phyloP scores from a whole-genome alignment of 1,284 basidiomycete species.

The Heliocybe sulcata region DNA sequence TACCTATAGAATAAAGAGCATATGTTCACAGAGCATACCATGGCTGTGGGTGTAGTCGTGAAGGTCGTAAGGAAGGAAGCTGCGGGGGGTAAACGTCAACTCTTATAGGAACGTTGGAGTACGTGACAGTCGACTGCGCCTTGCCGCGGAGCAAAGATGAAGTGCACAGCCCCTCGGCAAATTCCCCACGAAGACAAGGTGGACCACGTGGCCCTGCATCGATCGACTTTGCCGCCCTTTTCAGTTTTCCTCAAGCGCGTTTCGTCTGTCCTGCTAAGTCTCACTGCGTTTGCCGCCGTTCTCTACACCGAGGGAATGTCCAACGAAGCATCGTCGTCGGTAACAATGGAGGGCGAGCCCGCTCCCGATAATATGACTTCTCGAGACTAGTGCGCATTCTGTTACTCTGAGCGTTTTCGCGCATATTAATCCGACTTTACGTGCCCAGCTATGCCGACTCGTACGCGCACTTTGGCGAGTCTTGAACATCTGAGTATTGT shows the following conservation, averaged over 20 bases:
- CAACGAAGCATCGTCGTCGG: constrained; percentile 34
- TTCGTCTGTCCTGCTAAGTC: constrained; percentile 2
- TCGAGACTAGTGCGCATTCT: constrained; percentile 63
- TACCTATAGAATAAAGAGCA: neutral
- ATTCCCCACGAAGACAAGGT: neutral
- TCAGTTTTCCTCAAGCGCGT: constrained; percentile 3
- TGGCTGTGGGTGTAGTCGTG: neutral
- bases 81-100: neutral
- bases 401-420: neutral
- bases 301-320: constrained; percentile 27
- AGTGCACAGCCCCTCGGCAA: neutral
- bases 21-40: neutral
- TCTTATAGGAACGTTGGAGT: neutral
- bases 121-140: neutral
- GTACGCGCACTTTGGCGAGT: constrained; percentile 89
- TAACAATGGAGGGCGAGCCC: constrained; percentile 19
- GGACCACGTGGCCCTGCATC: neutral
- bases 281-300: neutral
- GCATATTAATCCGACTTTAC: neutral
- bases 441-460: constrained; percentile 76
- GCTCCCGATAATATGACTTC: constrained; percentile 54
- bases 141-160: neutral
- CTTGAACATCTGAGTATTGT: neutral
- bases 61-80: neutral
- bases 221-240: constrained; percentile 6